A percentile compares a stretch with the other conserved stretches of the same genome.
phyloP scores from a whole-genome alignment of 176 grass and related monocot species.

The Puya raimondii region DNA sequence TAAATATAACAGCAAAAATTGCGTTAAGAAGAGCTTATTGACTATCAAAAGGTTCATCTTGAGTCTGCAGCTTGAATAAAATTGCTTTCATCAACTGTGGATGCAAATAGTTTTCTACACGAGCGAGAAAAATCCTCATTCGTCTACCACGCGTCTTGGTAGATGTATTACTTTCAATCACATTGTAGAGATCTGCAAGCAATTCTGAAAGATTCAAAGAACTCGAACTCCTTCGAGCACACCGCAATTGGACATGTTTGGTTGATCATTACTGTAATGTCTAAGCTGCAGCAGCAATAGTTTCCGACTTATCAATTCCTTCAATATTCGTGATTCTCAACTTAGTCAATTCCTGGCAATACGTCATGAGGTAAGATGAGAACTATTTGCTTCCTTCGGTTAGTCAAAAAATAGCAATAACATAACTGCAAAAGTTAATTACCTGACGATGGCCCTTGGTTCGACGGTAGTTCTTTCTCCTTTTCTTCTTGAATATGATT shows the following conservation, averaged over 20 bases:
- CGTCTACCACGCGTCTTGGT: not conserved
- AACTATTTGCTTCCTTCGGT: slow-evolving; percentile 10
- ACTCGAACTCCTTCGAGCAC: not conserved
- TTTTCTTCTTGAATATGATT: slow-evolving; percentile 99
- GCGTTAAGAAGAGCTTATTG: not conserved
- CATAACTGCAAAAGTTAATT: not conserved
- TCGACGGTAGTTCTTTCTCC: slow-evolving; percentile 92
- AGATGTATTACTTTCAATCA: not conserved
- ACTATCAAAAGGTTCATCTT: too few relatives aligned
- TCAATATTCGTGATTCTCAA: slow-evolving; percentile 84
- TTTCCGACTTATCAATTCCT: slow-evolving; percentile 63
- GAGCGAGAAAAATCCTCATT: not conserved
- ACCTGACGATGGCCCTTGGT: slow-evolving; percentile 98
- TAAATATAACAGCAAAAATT: slow-evolving; percentile 9
- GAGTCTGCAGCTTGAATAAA: too few relatives aligned
- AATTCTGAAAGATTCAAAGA: not conserved
- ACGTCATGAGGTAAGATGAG: slow-evolving; percentile 20
- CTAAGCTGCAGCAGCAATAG: slow-evolving; percentile 43
- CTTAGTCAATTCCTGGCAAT: slow-evolving; percentile 85
- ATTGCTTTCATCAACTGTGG: too few relatives aligned
- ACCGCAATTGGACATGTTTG: not conserved
- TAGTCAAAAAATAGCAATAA: not conserved
- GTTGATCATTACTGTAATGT: not conserved
- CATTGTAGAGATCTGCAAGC: not conserved
- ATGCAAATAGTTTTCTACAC: too few relatives aligned